Evolutionary conservation across 2,329 filamentous ascomycete species (phyloP), one percentile per base, ranked within the genome.

Genomic region (Penicillium sp.): DNA sequence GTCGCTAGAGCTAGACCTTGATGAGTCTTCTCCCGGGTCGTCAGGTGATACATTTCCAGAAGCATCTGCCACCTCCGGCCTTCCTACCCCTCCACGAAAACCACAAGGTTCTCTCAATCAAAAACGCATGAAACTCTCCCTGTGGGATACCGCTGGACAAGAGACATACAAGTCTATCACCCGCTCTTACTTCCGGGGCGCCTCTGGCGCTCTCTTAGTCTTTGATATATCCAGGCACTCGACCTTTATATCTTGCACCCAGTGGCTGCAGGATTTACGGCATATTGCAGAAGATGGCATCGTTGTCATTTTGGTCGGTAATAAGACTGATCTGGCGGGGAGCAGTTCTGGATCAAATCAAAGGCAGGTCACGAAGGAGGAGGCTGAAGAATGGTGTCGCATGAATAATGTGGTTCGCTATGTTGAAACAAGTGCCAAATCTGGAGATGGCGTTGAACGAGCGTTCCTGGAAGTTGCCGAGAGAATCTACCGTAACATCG

Each of bases 91-190:
- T 52, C 73, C 72, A 39, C 67, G 61, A 43, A 76, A 72, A 59
- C 62, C 64, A 43, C 67, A 72, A 61, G 67, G 72, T 38, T 64
- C 72, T 14, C 70, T 72, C 38, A 62, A 65, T 42, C 83, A 85
- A 65, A 85, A 85, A 85, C 88, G 93, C 78, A 96, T 96, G 92
- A 96, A 96, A 76, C 83, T 96, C 5, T 91, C 87, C 43, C 81
- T 97, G 11, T 97, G 93, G 93, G 93, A 97, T 72, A 97, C 93
- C 1, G 93, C 93, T 16, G 93, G 93, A 26, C 93, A 97, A 74
- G 93, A 97, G 79, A 96, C 92, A 13, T 97, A 97, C 81, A 97
- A 97, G 74, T 93, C 89, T 43, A 94, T 97, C 57, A 97, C 93
- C 9, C 83, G 93, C 53, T 94, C 89, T 59, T 97, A 97, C 78